Base-by-base conservation (phyloP, 371 early-diverging fungal genomes). In the Blakeslea trispora region DNA sequence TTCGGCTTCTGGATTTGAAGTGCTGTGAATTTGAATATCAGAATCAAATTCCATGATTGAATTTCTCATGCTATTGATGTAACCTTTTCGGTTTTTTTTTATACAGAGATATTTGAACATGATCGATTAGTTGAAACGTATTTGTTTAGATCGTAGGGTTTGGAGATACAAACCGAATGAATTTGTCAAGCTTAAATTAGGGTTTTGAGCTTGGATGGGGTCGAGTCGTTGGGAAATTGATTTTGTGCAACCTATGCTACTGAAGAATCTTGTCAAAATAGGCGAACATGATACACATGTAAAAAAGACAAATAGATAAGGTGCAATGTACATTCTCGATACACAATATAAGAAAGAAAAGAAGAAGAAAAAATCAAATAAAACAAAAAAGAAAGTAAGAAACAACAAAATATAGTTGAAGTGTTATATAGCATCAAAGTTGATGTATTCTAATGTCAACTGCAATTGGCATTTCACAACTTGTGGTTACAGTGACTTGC, bases 41-140 rank as follows among this genome's bases (percentile, higher is more conserved):
- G 57, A n/a, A 7, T 40, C 18, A n/a, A 63, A 6, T 19, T 37
- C 9, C 13, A 49, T n/a, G 13, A n/a, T n/a, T 13, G 63, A 44
- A 13, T 48, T 40, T 15, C 53, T 17, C 9, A 63, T n/a, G n/a
- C 17, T 11, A 15, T 63, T 37, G 2, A 63, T 49, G 21, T 63
- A 57, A 0, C 63, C 63, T 63, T n/a, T 13, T 17, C n/a, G n/a
- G n/a, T n/a, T n/a, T n/a, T n/a, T n/a, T n/a, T n/a, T n/a, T n/a
- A n/a, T n/a, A n/a, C n/a, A n/a, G n/a, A n/a, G n/a, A n/a, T n/a
- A n/a, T n/a, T n/a, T n/a, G n/a, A n/a, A n/a, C n/a, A n/a, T n/a
- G n/a, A n/a, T n/a, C n/a, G n/a, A n/a, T n/a, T n/a, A n/a, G n/a
- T n/a, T n/a, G n/a, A n/a, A n/a, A n/a, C n/a, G n/a, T n/a, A n/a